Percentiles rank a stretch among this genome's conserved stretches.
phyloP scores from a whole-genome alignment of 164 flowering plant species.

The Annona squamosa region DNA sequence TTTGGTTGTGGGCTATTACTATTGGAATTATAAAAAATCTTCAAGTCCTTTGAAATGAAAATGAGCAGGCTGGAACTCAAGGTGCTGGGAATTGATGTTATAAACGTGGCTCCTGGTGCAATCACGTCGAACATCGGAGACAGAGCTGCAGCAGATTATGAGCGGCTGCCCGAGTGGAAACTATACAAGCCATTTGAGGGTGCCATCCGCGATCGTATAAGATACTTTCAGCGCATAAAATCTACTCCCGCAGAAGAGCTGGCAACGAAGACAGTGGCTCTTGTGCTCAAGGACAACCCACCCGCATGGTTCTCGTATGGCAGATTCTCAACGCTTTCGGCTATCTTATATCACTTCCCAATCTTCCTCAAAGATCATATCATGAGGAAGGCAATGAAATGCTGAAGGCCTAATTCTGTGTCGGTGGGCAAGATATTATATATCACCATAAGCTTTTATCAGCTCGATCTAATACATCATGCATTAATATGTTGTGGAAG shows the following conservation, averaged over 20 bases:
- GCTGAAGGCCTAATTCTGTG: background rate
- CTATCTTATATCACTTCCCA: slow-evolving; percentile 57
- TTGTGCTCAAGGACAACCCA: slow-evolving; percentile 57
- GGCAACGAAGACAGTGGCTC: slow-evolving; percentile 64
- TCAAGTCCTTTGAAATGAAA: background rate
- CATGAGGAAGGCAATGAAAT: slow-evolving; percentile 29
- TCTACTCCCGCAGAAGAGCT: slow-evolving; percentile 70
- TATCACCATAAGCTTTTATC: too few species aligned
- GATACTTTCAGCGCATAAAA: slow-evolving; percentile 40
- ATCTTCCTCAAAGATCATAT: slow-evolving; percentile 46
- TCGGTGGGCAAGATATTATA: background rate
- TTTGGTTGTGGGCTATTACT: too few species aligned
- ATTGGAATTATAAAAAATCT: too few species aligned
- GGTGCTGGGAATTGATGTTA: slow-evolving; percentile 66
- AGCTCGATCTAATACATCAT: too few species aligned
- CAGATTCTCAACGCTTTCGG: slow-evolving; percentile 31
- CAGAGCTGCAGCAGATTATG: slow-evolving; percentile 41
- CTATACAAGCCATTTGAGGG: slow-evolving; percentile 58
- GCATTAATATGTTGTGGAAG: too few species aligned
- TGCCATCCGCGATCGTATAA: slow-evolving; percentile 48
- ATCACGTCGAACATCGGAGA: slow-evolving; percentile 62
- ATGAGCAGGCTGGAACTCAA: slow-evolving; percentile 68
- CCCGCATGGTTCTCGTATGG: slow-evolving; percentile 77
- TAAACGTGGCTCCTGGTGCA: slow-evolving; percentile 78
- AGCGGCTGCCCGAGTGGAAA: slow-evolving; percentile 73